phyloP scores from a whole-genome alignment of 352 stramenopile species.

The Globisporangium takayamanum region DNA sequence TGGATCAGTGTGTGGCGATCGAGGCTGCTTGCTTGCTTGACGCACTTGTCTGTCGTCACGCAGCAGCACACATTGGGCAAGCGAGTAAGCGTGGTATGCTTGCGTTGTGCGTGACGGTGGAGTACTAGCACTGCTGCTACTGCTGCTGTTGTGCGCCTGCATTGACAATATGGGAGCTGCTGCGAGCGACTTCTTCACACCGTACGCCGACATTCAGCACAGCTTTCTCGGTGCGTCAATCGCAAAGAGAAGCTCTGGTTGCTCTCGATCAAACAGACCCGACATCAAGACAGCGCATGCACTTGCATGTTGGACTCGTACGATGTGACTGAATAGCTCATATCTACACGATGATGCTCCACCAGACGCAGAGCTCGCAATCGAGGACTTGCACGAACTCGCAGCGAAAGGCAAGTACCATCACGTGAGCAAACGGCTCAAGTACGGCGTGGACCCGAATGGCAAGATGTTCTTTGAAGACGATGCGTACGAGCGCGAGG shows the following conservation, averaged over 20 bases:
- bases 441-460: constrained; percentile 60
- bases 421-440: constrained; percentile 36
- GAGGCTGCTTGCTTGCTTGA: too few species aligned
- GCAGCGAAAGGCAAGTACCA: constrained; percentile 37
- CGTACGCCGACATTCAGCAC: constrained; percentile 49
- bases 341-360: not conserved
- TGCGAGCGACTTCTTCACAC: constrained; percentile 48
- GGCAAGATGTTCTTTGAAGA: constrained; percentile 27
- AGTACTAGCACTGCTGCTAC: too few species aligned
- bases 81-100: too few species aligned
- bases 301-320: not conserved
- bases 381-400: constrained; percentile 41
- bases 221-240: constrained; percentile 30
- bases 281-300: not conserved
- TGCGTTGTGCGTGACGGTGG: too few species aligned
- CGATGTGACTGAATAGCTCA: not conserved
- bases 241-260: too few species aligned
- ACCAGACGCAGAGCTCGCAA: constrained; percentile 42
- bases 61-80: too few species aligned
- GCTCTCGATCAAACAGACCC: too few species aligned
- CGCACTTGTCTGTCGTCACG: too few species aligned
- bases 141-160: not conserved
- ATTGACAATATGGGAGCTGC: constrained; percentile 31
- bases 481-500: constrained; percentile 39
- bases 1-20: too few species aligned